A percentile compares a stretch with the other conserved stretches of the same genome.
phyloP scores from a whole-genome alignment of 2,329 filamentous ascomycete genomes.

The Neofusicoccum ribis region DNA sequence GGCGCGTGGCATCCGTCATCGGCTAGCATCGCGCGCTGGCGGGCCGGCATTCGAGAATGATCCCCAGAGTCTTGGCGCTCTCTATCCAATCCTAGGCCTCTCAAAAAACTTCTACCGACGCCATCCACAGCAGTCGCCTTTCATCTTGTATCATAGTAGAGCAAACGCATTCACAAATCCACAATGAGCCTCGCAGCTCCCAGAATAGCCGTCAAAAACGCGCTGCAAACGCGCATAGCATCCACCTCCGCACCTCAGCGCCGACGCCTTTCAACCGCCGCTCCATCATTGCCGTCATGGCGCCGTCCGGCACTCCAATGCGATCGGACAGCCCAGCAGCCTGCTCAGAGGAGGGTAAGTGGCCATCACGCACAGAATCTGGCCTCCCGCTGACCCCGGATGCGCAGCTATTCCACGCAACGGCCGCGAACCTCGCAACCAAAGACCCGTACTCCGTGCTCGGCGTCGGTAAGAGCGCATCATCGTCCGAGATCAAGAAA shows the following conservation, averaged over 20 bases:
- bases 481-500: slow-evolving; percentile 89
- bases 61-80: slow-evolving; percentile 6
- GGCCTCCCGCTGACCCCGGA: not conserved
- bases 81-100: not conserved
- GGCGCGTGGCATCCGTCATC: not conserved
- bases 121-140: not conserved
- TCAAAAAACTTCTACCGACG: not conserved
- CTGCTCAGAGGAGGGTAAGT: slow-evolving; percentile 34
- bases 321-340: slow-evolving; percentile 22
- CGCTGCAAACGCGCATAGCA: slow-evolving; percentile 27
- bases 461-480: slow-evolving; percentile 79
- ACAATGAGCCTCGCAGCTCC: slow-evolving; percentile 38
- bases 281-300: slow-evolving; percentile 16
- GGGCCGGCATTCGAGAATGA: slow-evolving; percentile 4
- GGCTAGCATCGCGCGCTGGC: not conserved
- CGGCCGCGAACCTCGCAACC: slow-evolving; percentile 59
- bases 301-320: not conserved
- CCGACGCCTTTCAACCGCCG: slow-evolving; percentile 9
- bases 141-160: not conserved
- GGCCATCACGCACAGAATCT: not conserved
- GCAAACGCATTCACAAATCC: not conserved
- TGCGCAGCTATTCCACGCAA: slow-evolving; percentile 38
- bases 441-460: slow-evolving; percentile 84
- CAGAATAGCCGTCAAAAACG: slow-evolving; percentile 24
- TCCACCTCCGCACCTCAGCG: slow-evolving; percentile 28